phyloP scores from a whole-genome alignment of 2,329 filamentous ascomycete genomes.

The Aspergillus phoenicis region DNA sequence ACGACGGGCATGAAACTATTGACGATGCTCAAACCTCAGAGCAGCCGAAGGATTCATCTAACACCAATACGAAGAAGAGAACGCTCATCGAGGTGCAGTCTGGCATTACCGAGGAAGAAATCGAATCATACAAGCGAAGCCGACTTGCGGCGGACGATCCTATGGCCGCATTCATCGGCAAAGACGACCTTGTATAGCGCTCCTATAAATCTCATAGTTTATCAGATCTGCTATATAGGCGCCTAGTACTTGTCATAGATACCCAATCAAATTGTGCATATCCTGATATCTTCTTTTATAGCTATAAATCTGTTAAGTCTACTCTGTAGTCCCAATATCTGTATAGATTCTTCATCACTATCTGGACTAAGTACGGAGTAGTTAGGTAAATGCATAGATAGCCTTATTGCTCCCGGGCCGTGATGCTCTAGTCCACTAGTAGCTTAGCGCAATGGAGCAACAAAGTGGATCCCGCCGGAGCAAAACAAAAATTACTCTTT shows the following conservation, averaged over 20 bases:
- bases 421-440: background rate
- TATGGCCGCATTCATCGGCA: constrained; percentile 79
- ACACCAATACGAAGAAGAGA: constrained; percentile 63
- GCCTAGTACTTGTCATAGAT: constrained; percentile 15
- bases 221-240: constrained; percentile 11
- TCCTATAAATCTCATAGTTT: background rate
- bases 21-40: constrained; percentile 30
- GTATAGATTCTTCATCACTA: background rate
- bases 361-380: too few relatives aligned
- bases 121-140: constrained; percentile 82
- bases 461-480: background rate
- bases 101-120: constrained; percentile 77
- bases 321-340: too few relatives aligned
- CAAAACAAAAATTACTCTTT: background rate
- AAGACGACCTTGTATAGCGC: constrained; percentile 63
- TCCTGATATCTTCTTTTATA: background rate
- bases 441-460: background rate
- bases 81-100: constrained; percentile 77
- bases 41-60: constrained; percentile 34
- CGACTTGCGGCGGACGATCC: constrained; percentile 75
- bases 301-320: background rate
- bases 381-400: background rate
- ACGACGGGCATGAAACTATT: constrained; percentile 16
- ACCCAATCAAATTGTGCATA: constrained; percentile 13
- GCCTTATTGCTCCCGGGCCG: background rate